Base-by-base conservation (phyloP, 805 yeast genomes). In the Yarrowia sp. region DNA sequence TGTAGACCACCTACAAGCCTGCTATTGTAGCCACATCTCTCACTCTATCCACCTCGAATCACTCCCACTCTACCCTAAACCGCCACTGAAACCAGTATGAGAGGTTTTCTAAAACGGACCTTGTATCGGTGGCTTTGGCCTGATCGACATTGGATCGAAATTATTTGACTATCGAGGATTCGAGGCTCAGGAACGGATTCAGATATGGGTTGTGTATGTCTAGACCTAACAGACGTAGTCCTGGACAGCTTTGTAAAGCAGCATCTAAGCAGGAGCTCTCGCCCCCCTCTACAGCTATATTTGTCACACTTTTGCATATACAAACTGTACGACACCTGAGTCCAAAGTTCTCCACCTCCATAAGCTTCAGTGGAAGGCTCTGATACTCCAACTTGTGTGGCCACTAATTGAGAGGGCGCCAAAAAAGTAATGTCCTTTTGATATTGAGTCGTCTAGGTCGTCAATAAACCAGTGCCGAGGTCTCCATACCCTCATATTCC, bases 121-220 rank as follows among this genome's bases (percentile, higher is more conserved):
- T 26, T 4, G 50, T 11, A 10, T 38, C 10, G 10, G 12, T 46
- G n/a, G 45, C n/a, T 46, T 22, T 22, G n/a, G 32, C 36, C 7
- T 22, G 50, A 46, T 46, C 50, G 35, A 22, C 50, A 46, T 46
- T 46, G 50, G 48, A 45, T 45, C 26, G 26, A 45, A 3, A 42
- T n/a, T n/a, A 42, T 12, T 41, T 41, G 43, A 14, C 43, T 15
- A 41, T 41, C 43, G 43, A 41, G 43, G 12, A 10, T 8, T 10
- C 46, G 10, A 42, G 46, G 11, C 46, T 42, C 46, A 42, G 46
- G 19, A 42, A n/a, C 46, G 46, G 32, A 26, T 26, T 26, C 7
- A 5, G 32, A 26, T 3, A 5, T 5, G 32, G 32, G 32, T 26
- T 26, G 32, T 26, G 32, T 3, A 5, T 41, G n/a, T 41, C 19